These are phyloP conservation scores for Aspergillus spinulosporus DNA, from an alignment of 2,329 filamentous ascomycete species.

Conservation along the genomic window DNA sequence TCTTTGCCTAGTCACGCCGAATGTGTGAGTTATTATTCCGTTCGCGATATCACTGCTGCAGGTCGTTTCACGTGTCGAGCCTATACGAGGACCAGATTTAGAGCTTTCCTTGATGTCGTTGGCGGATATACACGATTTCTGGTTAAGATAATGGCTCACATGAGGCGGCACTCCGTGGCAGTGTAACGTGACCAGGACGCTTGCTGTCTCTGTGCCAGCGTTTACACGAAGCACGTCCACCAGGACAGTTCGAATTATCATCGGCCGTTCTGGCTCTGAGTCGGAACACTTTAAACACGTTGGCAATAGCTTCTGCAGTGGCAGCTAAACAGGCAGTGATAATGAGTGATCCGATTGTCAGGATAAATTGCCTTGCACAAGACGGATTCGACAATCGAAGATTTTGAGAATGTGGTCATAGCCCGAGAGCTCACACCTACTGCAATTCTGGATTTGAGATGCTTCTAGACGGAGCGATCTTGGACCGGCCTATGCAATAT, in stretches of 20 bases:
- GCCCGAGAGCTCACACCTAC: neutral
- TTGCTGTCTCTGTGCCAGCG: slow-evolving; percentile 36
- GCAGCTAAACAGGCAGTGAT: neutral
- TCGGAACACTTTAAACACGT: neutral
- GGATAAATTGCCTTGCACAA: neutral
- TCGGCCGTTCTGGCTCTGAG: slow-evolving; percentile 1
- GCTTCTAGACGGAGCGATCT: neutral
- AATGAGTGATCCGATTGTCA: neutral
- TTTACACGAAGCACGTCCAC: neutral
- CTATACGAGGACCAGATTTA: no score
- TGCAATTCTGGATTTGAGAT: neutral
- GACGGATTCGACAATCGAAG: neutral
- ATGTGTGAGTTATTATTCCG: no score
- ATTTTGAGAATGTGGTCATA: neutral
- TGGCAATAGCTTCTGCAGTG: neutral
- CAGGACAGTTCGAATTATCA: neutral
- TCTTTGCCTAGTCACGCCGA: no score
- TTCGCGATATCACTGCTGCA: no score
- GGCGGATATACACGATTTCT: no score
- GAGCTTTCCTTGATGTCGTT: no score
- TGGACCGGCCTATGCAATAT: neutral
- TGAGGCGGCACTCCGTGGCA: slow-evolving; percentile 46
- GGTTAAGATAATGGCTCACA: slow-evolving; percentile 32
- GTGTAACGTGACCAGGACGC: slow-evolving; percentile 45
- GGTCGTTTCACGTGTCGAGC: no score